Conservation (phyloP, 139 green algal species). For the Tetradesmus lagerheimii region DNA sequence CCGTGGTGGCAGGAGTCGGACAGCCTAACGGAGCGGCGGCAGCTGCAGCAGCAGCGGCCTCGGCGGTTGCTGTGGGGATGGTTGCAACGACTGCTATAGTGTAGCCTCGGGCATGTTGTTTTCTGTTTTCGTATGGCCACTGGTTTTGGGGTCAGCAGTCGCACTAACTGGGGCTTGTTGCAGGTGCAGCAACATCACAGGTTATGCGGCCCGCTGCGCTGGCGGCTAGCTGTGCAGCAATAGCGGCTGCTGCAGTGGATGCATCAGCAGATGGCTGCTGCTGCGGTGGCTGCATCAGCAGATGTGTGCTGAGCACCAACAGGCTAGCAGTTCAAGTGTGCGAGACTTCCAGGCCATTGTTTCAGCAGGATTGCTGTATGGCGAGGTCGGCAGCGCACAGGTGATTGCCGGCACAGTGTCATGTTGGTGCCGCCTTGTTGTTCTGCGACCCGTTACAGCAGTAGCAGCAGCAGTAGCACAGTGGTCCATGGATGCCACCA, state of each 20-base stretch:
- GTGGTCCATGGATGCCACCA: neutral
- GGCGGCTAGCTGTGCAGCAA: neutral
- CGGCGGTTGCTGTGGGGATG: neutral
- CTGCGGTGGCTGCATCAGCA: neutral
- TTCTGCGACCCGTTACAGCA: no score
- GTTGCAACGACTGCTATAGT: neutral
- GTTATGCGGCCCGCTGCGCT: no score
- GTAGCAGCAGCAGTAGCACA: neutral
- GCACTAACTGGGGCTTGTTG: neutral
- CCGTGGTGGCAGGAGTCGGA: conserved; percentile 46
- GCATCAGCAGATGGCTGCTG: neutral
- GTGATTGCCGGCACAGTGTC: neutral
- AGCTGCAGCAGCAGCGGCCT: neutral
- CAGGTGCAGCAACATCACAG: neutral
- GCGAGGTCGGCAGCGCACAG: neutral
- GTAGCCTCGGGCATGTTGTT: neutral
- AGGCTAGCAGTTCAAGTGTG: neutral
- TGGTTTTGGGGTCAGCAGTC: no score
- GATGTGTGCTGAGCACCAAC: neutral
- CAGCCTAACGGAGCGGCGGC: neutral
- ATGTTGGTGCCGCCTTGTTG: neutral
- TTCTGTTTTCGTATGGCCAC: no score
- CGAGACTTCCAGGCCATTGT: neutral
- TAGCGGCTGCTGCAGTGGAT: neutral
- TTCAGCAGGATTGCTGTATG: neutral